phyloP scores from a whole-genome alignment of 441 rosid genomes.

The Populus tomentosa region DNA sequence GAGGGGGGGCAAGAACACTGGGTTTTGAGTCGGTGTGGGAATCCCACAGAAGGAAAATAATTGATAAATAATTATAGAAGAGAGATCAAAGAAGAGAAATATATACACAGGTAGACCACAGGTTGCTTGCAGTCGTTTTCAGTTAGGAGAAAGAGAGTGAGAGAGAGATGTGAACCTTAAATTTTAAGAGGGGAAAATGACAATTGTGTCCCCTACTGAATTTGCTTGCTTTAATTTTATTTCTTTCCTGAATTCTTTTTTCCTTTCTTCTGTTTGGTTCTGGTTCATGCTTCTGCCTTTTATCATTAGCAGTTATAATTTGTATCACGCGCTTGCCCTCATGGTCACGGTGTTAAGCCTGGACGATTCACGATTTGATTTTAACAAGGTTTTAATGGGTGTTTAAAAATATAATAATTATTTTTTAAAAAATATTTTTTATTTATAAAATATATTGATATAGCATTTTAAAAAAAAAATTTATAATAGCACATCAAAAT shows the following conservation, averaged over 20 bases:
- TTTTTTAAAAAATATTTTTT: no score
- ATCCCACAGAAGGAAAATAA: constrained; percentile 5
- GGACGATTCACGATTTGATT: no score
- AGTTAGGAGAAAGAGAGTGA: constrained; percentile 20
- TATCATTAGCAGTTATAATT: neutral
- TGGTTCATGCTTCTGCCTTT: constrained; percentile 5
- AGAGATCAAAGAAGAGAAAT: constrained; percentile 7
- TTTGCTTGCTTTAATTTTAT: constrained; percentile 10
- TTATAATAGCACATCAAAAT: no score
- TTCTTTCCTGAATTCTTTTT: neutral
- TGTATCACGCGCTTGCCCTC: neutral
- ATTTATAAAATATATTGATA: no score
- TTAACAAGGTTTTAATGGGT: no score
- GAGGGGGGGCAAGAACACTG: neutral
- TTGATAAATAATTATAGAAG: neutral
- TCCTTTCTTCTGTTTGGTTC: constrained; percentile 18
- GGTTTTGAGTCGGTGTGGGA: constrained; percentile 45
- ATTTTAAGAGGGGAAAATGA: constrained; percentile 15
- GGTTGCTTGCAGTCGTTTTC: constrained; percentile 81
- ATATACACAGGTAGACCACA: constrained; percentile 47
- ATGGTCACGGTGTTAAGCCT: no score
- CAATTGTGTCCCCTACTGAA: constrained; percentile 25
- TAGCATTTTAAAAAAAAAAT: no score
- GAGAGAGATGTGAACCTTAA: constrained; percentile 45
- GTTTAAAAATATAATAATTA: no score